Evolutionary conservation across 1,284 basidiomycete genomes (phyloP).

Genomic region (Sphagnurus paluster): DNA sequence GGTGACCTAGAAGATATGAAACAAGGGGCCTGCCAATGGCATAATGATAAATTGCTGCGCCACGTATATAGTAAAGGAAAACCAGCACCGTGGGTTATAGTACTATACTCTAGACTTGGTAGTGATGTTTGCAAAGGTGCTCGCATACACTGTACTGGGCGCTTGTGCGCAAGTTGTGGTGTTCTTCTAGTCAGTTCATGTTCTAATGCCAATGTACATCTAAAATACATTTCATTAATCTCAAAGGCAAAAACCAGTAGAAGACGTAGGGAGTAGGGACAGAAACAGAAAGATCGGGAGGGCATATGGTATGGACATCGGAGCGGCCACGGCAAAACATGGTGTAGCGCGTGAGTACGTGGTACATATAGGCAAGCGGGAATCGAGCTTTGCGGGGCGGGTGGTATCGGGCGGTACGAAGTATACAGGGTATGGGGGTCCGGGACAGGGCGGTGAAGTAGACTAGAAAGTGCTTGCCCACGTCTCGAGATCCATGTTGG

Average conservation of each 20-base stretch:
- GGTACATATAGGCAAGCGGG: background rate
- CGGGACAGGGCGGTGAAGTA: background rate
- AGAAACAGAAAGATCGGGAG: background rate
- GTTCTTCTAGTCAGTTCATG: too few species aligned
- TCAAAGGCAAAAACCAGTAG: constrained; percentile 1
- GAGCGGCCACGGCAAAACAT: constrained; percentile 1
- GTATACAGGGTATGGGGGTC: background rate
- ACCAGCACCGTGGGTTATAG: too few species aligned
- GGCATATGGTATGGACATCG: too few species aligned
- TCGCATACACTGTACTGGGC: too few species aligned
- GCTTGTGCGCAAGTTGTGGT: too few species aligned
- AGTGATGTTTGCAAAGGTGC: too few species aligned
- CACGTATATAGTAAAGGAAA: too few species aligned
- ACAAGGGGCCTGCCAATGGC: too few species aligned
- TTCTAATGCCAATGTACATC: too few species aligned
- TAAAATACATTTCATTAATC: constrained; percentile 10
- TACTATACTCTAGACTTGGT: too few species aligned
- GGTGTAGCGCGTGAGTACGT: background rate
- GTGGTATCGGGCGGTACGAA: background rate
- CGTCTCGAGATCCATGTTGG: constrained; percentile 23
- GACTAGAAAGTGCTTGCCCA: constrained; percentile 25
- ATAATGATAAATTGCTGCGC: too few species aligned
- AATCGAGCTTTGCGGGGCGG: background rate
- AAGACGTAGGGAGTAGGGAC: background rate
- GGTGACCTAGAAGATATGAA: too few species aligned